phyloP scores from a whole-genome alignment of 495 filamentous ascomycete genomes.

The Cetradonia linearis region DNA sequence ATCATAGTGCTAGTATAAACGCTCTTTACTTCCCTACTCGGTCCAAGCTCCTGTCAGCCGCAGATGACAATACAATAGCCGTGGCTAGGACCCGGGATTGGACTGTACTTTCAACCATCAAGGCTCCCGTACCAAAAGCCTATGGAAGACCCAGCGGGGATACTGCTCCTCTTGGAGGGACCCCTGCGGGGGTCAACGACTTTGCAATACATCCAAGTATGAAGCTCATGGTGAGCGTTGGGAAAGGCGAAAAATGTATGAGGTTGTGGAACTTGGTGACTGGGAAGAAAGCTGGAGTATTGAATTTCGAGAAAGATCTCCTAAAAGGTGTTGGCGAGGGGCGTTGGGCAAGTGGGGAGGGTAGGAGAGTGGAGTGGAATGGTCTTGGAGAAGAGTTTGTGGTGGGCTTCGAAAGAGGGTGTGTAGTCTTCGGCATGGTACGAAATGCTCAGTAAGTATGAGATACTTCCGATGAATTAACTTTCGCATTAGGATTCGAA shows the following conservation, averaged over 20 bases:
- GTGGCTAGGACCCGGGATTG: conserved; percentile 82
- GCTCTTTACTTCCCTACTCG: conserved; percentile 72
- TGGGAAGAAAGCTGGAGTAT: conserved; percentile 83
- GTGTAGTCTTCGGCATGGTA: conserved; percentile 66
- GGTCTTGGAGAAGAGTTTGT: conserved; percentile 65
- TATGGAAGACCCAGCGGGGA: conserved; percentile 80
- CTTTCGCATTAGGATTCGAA: conserved; percentile 50
- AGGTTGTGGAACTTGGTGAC: conserved; percentile 94
- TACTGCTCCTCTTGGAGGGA: conserved; percentile 70
- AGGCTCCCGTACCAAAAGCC: conserved; percentile 75
- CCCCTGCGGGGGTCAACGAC: conserved; percentile 86
- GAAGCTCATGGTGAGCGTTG: conserved; percentile 89
- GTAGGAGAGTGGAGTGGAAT: conserved; percentile 76
- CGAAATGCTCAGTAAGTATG: conserved; percentile 32
- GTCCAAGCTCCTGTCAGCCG: conserved; percentile 71
- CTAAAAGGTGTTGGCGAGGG: conserved; percentile 63
- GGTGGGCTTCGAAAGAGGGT: conserved; percentile 80
- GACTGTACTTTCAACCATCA: conserved; percentile 79
- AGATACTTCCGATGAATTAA: conserved; percentile 2
- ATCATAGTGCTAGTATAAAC: conserved; percentile 74
- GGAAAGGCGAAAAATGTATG: conserved; percentile 81
- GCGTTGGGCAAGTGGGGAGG: conserved; percentile 70
- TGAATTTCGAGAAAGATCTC: conserved; percentile 66
- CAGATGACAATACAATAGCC: conserved; percentile 80
- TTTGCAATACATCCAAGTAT: conserved; percentile 92